Conservation (phyloP, 495 filamentous ascomycete genomes). For the Collariella sp. region DNA sequence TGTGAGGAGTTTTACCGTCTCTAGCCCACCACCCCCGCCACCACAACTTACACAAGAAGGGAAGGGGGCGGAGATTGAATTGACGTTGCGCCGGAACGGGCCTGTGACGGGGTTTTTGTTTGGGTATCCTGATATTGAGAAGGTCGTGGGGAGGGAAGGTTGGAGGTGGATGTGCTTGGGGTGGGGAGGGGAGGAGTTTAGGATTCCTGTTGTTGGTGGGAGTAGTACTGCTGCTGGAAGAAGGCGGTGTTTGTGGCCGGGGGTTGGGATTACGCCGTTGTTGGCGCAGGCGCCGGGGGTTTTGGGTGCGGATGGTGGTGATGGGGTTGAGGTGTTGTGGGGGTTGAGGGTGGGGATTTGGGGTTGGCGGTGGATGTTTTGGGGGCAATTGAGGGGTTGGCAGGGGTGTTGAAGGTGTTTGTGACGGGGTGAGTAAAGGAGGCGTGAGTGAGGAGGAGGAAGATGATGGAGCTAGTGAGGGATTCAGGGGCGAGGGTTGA, state of each 20-base stretch:
- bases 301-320: conserved; percentile 23
- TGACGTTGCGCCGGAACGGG: conserved; percentile 60
- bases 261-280: conserved; percentile 74
- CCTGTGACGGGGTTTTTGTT: conserved; percentile 58
- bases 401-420: conserved; percentile 48
- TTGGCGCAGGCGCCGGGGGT: conserved; percentile 48
- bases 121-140: conserved; percentile 35
- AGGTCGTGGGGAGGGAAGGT: conserved; percentile 43
- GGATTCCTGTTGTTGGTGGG: conserved; percentile 18
- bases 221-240: conserved; percentile 10
- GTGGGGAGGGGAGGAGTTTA: conserved; percentile 53
- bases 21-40: conserved; percentile 39
- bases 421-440: conserved; percentile 40
- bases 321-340: conserved; percentile 54
- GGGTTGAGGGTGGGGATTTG: conserved; percentile 52
- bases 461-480: conserved; percentile 22
- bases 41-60: too few relatives aligned
- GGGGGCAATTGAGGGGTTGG: conserved; percentile 42
- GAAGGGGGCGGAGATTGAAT: conserved; percentile 49
- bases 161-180: conserved; percentile 60
- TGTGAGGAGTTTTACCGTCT: conserved; percentile 71
- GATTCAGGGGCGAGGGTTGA: conserved; percentile 36
- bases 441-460: conserved; percentile 11
- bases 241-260: conserved; percentile 55
- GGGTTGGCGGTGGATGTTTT: conserved; percentile 54